Conservation (phyloP, 768 basidiomycete species). For the Amanita rubescens region DNA sequence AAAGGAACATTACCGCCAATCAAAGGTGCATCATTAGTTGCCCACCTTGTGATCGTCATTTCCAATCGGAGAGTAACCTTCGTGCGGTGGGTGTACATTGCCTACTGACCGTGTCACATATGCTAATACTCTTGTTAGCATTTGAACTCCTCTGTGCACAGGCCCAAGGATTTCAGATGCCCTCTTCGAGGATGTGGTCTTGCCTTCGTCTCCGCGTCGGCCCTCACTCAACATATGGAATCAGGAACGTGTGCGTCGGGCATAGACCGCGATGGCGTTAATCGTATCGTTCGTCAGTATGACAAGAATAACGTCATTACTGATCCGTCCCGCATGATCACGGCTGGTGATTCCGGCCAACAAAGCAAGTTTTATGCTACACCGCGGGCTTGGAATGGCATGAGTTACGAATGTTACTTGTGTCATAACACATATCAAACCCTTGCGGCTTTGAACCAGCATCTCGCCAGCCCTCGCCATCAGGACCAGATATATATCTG, state of each 20-base stretch:
- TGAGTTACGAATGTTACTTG: slow-evolving; percentile 43
- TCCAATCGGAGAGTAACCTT: slow-evolving; percentile 33
- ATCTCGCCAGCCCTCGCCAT: slow-evolving; percentile 58
- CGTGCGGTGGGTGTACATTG: slow-evolving; percentile 11
- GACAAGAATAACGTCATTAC: slow-evolving; percentile 48
- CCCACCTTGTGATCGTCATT: slow-evolving; percentile 32
- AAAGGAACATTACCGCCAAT: slow-evolving; percentile 43
- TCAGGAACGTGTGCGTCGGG: slow-evolving; percentile 49
- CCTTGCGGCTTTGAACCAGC: slow-evolving; percentile 47
- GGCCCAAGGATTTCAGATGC: slow-evolving; percentile 27
- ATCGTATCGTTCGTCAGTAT: slow-evolving; percentile 31
- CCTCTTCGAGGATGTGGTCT: slow-evolving; percentile 35
- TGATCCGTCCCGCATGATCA: slow-evolving; percentile 45
- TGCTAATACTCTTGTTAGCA: slow-evolving; percentile 27
- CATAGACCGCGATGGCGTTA: slow-evolving; percentile 30
- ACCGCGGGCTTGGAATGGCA: slow-evolving; percentile 35
- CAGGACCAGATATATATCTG: slow-evolving; percentile 47
- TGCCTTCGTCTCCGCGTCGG: slow-evolving; percentile 39
- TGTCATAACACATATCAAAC: slow-evolving; percentile 14
- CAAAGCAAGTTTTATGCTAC: slow-evolving; percentile 21
- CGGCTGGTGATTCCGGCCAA: slow-evolving; percentile 16
- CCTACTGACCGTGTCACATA: neutral
- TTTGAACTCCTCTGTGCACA: slow-evolving; percentile 45
- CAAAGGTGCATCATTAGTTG: slow-evolving; percentile 37
- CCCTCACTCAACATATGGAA: slow-evolving; percentile 61